Base-by-base conservation (phyloP, 2,329 filamentous ascomycete species). In the Orbilia oligospora region DNA sequence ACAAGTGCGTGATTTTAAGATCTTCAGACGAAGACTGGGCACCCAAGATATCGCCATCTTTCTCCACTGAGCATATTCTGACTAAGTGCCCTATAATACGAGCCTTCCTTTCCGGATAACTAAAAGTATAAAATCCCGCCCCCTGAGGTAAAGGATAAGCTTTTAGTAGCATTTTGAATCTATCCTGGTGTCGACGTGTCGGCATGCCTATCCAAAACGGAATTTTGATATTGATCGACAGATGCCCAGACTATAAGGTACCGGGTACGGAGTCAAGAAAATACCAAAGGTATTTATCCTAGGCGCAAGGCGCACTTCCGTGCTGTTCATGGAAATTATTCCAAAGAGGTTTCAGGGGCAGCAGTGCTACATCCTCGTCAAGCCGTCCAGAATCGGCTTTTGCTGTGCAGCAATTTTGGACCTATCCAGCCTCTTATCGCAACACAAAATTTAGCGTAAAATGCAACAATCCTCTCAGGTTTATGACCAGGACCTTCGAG, bases 1-100 rank as follows among this genome's bases (percentile, higher is more conserved):
- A n/a, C n/a, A n/a, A 61, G 5, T 65, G 61, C 61, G 61, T 36
- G 61, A 65, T 65, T 65, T 65, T 65, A 41, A 46, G 18, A 46
- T 46, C 20, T 16, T 24, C 36, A n/a, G 20, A 27, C 12, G 1
- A 14, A 5, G 48, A 14, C 6, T 3, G 48, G 20, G 22, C 14
- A 22, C 12, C n/a, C 9, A 4, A 41, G 3, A 3, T 14, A 41
- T 16, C 38, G 38, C 38, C 12, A 41, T 14, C 12, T 3, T 16
- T 14, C 14, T 41, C 18, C n/a, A 20, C 44, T 46, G n/a, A 46
- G n/a, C 16, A 46, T 46, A 18, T 16, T 41, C 44, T 16, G 10
- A 46, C 10, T 46, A 18, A 18, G 8, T 20, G n/a, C 16, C 10
- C 44, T 46, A 46, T 5, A 46, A 46, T 20, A 46, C 44, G 44